Conservation (phyloP, 2,329 filamentous ascomycete species). For the Alternaria postmessia region DNA sequence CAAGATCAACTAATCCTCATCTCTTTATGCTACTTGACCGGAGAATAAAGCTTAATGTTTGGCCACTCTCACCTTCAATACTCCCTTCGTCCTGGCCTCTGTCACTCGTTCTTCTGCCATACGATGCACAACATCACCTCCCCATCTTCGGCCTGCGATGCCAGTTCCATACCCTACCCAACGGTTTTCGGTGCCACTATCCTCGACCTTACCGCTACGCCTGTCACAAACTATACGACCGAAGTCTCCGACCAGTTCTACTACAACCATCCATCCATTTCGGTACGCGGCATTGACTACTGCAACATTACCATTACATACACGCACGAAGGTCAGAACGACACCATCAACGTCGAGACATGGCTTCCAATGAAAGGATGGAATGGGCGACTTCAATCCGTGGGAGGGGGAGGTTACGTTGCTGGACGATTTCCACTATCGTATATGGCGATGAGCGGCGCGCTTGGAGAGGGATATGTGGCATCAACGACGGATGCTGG, state of each 20-base stretch:
- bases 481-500: conserved; percentile 15
- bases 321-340: conserved; percentile 14
- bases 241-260: conserved; percentile 17
- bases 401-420: conserved; percentile 43
- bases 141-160: conserved; percentile 9
- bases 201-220: conserved; percentile 18
- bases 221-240: conserved; percentile 21
- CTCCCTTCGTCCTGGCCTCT: neutral
- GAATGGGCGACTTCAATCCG: conserved; percentile 46
- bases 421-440: conserved; percentile 38
- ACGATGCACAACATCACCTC: neutral
- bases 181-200: conserved; percentile 22
- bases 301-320: neutral
- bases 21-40: neutral
- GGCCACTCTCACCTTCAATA: neutral
- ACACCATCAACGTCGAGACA: conserved; percentile 36
- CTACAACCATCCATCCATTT: conserved; percentile 15
- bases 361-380: conserved; percentile 44
- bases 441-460: conserved; percentile 18
- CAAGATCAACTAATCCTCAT: neutral
- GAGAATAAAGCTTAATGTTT: neutral
- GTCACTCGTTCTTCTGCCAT: neutral
- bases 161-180: conserved; percentile 14
- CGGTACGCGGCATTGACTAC: neutral
- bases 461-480: conserved; percentile 28